Base-by-base conservation (phyloP, 352 stramenopile genomes). In the Globisporangium rhizosaccharum region DNA sequence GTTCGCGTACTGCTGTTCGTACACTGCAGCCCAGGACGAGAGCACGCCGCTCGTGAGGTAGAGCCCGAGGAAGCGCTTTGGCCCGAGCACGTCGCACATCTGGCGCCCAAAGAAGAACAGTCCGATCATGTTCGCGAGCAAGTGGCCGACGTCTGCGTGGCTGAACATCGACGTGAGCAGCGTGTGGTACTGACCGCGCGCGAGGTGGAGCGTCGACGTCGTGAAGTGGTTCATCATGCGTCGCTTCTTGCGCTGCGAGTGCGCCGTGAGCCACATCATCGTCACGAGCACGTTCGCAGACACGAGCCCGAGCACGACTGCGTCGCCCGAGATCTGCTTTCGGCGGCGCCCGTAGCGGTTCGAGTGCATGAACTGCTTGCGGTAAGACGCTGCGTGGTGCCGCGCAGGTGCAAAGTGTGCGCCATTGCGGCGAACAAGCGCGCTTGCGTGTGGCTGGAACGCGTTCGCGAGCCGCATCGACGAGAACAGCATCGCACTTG, bases 211-310 rank as follows among this genome's bases (percentile, higher is more conserved):
- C 47, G 76, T 66, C 52, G 82, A 94, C 51, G 82, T 94, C 41
- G 82, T 94, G 56, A 90, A 94, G 54, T 88, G 66, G 26, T 61
- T 75, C 30, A 87, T 69, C 85, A 92, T 92, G 55, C 79, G 82
- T 11, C 63, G 41, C 66, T 85, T 71, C 56, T 66, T 64, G 28
- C 61, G 61, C n/a, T 67, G 67, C 11, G 70, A 68, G 41, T 90
- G 63, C n/a, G 81, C 71, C 3, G 67, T 75, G 39, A 75, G 28
- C 84, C 82, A 94, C 50, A 79, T 65, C 45, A 85, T 75, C 14
- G 67, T 86, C 39, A 92, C 73, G 2, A 76, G 56, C 12, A 61
- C 66, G 44, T 94, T 94, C 17, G 62, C 65, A 0, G 73, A 69
- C 33, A 91, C 79, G 15, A 92, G 63, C 1, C 70, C 73, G 18